These are phyloP conservation scores for Mrakiaceae sp. DNA, from an alignment of 1,284 basidiomycete species.

Conservation along the genomic window DNA sequence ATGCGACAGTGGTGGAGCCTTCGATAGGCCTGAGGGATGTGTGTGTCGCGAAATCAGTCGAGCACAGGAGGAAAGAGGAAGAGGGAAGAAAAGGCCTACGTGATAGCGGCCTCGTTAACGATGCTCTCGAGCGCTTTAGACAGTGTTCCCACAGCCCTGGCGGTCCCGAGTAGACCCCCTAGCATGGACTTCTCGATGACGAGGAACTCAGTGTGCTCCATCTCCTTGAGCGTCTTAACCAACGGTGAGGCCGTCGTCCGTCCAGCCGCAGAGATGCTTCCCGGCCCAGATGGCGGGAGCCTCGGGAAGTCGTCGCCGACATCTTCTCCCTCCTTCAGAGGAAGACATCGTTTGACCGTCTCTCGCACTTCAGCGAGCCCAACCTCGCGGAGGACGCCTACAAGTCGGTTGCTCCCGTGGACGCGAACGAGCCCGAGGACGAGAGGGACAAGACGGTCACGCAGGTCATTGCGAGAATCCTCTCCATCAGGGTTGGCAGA, in stretches of 20 bases:
- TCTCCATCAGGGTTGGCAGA: too few species aligned
- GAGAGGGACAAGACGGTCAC: constrained; percentile 44
- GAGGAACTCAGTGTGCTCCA: constrained; percentile 61
- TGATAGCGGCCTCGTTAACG: constrained; percentile 37
- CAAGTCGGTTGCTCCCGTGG: constrained; percentile 56
- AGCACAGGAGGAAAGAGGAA: constrained; percentile 1
- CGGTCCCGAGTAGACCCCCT: constrained; percentile 50
- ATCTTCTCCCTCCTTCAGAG: constrained; percentile 36
- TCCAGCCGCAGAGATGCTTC: too few species aligned
- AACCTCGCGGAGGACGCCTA: constrained; percentile 63
- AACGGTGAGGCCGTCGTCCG: constrained; percentile 30
- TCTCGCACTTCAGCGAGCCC: constrained; percentile 56
- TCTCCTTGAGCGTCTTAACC: constrained; percentile 49
- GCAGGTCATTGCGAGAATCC: not conserved
- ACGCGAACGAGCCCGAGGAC: constrained; percentile 65
- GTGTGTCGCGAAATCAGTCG: constrained; percentile 1
- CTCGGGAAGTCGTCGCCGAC: constrained; percentile 39
- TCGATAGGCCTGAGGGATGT: constrained; percentile 6
- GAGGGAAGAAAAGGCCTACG: not conserved
- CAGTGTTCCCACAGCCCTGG: constrained; percentile 62
- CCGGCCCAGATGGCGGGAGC: too few species aligned
- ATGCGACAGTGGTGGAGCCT: constrained; percentile 21
- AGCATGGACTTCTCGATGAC: constrained; percentile 53
- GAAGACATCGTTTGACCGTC: constrained; percentile 36
- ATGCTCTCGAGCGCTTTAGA: constrained; percentile 51